Conservation (phyloP, 2,329 filamentous ascomycete species). For the Penicillium sp. region DNA sequence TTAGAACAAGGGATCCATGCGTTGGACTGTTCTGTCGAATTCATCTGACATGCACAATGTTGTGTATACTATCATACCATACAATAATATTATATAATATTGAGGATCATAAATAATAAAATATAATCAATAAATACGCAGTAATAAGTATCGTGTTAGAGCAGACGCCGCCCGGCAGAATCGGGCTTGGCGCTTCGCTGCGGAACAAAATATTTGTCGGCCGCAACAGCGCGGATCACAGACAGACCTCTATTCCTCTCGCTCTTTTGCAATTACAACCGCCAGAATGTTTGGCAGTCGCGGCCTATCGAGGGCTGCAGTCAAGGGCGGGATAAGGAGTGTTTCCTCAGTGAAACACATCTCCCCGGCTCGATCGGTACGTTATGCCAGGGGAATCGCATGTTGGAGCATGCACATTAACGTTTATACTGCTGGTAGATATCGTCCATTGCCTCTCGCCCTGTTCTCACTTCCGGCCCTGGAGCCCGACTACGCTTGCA, state of each 20-base stretch:
- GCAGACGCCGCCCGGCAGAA: slow-evolving; percentile 34
- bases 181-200: slow-evolving; percentile 22
- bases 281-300: slow-evolving; percentile 53
- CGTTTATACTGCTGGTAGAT: slow-evolving; percentile 26
- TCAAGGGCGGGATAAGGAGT: slow-evolving; percentile 35
- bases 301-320: slow-evolving; percentile 48
- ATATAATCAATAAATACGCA: too few relatives aligned
- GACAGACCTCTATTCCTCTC: not conserved
- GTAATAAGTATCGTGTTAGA: too few relatives aligned
- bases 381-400: not conserved
- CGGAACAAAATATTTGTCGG: slow-evolving; percentile 14
- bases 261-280: not conserved
- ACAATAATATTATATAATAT: not conserved
- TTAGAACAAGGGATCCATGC: slow-evolving; percentile 5
- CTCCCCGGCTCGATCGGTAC: slow-evolving; percentile 30
- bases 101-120: not conserved
- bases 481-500: slow-evolving; percentile 4
- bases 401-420: slow-evolving; percentile 9
- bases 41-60: not conserved
- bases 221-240: not conserved
- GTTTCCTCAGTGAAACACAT: slow-evolving; percentile 25
- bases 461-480: slow-evolving; percentile 19
- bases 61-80: not conserved
- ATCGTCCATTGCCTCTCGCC: slow-evolving; percentile 30
- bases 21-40: not conserved